Evolutionary conservation across 2,329 filamentous ascomycete genomes (phyloP).

Genomic region (Massarina eburnea): DNA sequence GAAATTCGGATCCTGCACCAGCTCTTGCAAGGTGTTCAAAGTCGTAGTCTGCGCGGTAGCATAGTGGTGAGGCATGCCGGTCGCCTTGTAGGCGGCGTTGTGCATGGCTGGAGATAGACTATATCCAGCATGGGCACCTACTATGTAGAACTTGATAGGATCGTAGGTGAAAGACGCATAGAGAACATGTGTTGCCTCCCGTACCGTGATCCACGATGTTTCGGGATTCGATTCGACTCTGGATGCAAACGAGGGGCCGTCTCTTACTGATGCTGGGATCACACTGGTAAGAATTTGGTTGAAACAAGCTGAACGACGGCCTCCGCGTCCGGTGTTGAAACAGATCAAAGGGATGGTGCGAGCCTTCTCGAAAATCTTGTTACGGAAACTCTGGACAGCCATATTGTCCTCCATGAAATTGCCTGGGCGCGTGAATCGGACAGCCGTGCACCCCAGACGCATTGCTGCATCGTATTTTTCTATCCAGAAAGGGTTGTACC

Average conservation of each 20-base stretch:
- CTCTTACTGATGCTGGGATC: slow-evolving; percentile 50
- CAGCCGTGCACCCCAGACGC: slow-evolving; percentile 61
- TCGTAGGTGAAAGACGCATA: slow-evolving; percentile 69
- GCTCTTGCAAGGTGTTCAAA: slow-evolving; percentile 63
- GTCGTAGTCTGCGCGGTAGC: slow-evolving; percentile 64
- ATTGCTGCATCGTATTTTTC: slow-evolving; percentile 61
- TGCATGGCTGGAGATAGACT: slow-evolving; percentile 79
- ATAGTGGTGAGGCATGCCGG: slow-evolving; percentile 70
- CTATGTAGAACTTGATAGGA: slow-evolving; percentile 70
- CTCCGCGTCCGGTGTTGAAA: slow-evolving; percentile 66
- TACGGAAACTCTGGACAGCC: slow-evolving; percentile 59
- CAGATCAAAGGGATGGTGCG: slow-evolving; percentile 59
- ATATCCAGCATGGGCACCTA: slow-evolving; percentile 72
- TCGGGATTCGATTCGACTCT: slow-evolving; percentile 39
- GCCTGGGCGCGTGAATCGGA: slow-evolving; percentile 62
- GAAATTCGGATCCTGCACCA: slow-evolving; percentile 67
- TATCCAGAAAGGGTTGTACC: slow-evolving; percentile 60
- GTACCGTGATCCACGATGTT: slow-evolving; percentile 59
- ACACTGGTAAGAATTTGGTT: slow-evolving; percentile 67
- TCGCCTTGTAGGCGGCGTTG: slow-evolving; percentile 65
- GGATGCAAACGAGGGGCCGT: slow-evolving; percentile 36
- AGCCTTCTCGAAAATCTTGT: slow-evolving; percentile 49
- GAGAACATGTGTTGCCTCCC: slow-evolving; percentile 65
- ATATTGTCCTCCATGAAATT: slow-evolving; percentile 63
- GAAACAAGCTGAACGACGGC: slow-evolving; percentile 66